Evolutionary conservation across 2,329 filamentous ascomycete genomes (phyloP), one percentile per base, ranked within the genome.

Genomic region (Colletotrichum sp.): DNA sequence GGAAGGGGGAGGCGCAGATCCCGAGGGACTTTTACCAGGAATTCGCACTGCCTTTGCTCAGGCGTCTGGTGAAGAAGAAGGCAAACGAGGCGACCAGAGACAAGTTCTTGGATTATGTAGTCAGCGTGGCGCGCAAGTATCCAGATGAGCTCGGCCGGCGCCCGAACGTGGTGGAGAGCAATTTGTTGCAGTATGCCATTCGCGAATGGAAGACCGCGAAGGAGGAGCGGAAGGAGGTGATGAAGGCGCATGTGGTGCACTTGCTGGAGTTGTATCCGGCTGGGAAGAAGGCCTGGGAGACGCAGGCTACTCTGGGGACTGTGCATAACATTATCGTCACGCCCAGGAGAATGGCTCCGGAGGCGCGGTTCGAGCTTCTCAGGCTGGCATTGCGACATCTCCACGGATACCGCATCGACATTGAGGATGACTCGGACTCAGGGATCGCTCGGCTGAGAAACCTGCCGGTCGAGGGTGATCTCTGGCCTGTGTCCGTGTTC

Each of bases 31-130:
- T 82, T 18, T 64, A 80, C 2, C 24, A 63, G 2, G 73, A 74
- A 12, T 64, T 81, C 18, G 78, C 39, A 18, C 74, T 80, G 69
- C 81, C 80, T 1, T 13, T 79, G 9, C 76, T 82, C 21, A 79
- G 77, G n/a, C 76, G 75, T 4, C 68, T 81, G 1, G 57, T 72
- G 39, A 78, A 78, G 21, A 74, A 69, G 10, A 70, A 65, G 39
- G 75, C 65, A 18, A 28, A 74, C 15, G 13, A 57, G 15, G 74
- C 77, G 7, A 77, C 57, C 0, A 74, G 78, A 2, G 57, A 77
- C 32, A 79, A 63, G 16, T 78, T 77, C 43, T 77, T 81, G 0
- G 57, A 67, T 2, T 72, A 80, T 1, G 79, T 71, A 13, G 30
- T 71, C 16, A n/a, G 34, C 3, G 57, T 43, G 32, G 12, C 66